These are phyloP conservation scores for Thinopyrum elongatum DNA, from an alignment of 176 grass and related monocot genomes.

Conservation along the genomic window DNA sequence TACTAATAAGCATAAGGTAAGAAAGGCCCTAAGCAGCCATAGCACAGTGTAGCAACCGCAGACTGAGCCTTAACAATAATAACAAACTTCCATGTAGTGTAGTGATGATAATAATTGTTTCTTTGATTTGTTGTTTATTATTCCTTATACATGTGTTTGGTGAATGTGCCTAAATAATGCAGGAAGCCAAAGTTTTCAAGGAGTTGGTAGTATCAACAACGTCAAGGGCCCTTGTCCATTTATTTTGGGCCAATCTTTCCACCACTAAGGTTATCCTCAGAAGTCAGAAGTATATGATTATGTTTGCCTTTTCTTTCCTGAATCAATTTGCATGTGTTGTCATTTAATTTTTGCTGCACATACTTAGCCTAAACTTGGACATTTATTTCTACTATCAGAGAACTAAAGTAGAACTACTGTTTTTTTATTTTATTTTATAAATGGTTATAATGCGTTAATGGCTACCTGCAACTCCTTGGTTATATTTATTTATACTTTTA, in stretches of 20 bases:
- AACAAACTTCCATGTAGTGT: neutral
- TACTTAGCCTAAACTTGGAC: neutral
- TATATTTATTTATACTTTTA: too few species aligned
- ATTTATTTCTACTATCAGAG: too few species aligned
- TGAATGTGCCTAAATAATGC: constrained; percentile 24
- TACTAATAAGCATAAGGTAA: too few species aligned
- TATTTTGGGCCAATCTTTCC: constrained; percentile 75
- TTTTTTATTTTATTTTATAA: neutral
- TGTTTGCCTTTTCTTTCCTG: constrained; percentile 11
- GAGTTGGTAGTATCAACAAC: constrained; percentile 67
- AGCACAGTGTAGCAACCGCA: too few species aligned
- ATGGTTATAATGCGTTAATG: neutral
- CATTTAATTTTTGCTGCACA: neutral
- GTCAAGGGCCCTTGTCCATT: constrained; percentile 77
- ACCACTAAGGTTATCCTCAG: constrained; percentile 65
- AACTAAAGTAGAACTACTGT: too few species aligned
- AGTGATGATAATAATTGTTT: neutral
- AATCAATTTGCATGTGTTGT: constrained; percentile 13
- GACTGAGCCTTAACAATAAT: neutral
- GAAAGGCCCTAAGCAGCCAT: too few species aligned
- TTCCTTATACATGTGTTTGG: neutral
- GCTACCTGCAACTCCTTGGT: neutral
- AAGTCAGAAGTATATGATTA: neutral
- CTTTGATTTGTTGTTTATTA: constrained; percentile 14
- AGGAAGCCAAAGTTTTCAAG: constrained; percentile 86